Percentiles rank a stretch among this genome's conserved stretches.
Conservation (phyloP, 352 stramenopile genomes). For the Phytophthora capsici region DNA sequence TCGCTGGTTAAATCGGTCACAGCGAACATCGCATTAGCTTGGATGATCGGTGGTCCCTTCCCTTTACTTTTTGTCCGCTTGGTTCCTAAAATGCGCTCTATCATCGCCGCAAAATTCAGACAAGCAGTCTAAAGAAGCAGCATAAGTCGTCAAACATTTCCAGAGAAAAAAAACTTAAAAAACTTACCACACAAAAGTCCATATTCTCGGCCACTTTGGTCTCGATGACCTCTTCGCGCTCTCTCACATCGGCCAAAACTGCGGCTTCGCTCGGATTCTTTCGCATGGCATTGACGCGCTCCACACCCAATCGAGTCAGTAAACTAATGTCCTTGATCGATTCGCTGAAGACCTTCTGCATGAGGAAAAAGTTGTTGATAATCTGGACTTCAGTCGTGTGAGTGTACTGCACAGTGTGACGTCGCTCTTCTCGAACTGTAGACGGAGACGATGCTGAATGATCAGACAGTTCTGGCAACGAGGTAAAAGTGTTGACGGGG, state of each 20-base stretch:
- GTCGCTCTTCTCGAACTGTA: conserved; percentile 5
- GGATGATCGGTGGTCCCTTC: not conserved
- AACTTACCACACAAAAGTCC: conserved; percentile 46
- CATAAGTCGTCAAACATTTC: not conserved
- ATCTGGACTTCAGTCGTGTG: conserved; percentile 40
- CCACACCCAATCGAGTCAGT: conserved; percentile 43
- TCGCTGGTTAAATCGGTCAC: conserved; percentile 11
- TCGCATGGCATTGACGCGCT: conserved; percentile 27
- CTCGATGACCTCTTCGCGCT: conserved; percentile 27
- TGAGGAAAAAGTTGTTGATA: conserved; percentile 53
- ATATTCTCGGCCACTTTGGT: conserved; percentile 48
- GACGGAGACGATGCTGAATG: not conserved
- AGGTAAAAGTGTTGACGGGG: not conserved
- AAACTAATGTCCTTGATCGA: conserved; percentile 56
- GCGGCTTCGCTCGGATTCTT: not conserved
- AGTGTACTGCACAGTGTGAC: not conserved
- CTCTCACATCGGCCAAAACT: conserved; percentile 7
- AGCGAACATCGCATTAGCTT: conserved; percentile 24
- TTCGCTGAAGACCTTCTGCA: conserved; percentile 50
- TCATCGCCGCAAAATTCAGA: conserved; percentile 27
- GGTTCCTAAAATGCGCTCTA: conserved; percentile 17
- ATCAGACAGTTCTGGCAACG: not conserved
- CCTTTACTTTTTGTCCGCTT: not conserved
- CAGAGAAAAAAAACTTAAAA: not conserved
- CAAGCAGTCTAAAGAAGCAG: conserved; percentile 16